phyloP scores from a whole-genome alignment of 352 stramenopile species.

The Detonula confervacea region DNA sequence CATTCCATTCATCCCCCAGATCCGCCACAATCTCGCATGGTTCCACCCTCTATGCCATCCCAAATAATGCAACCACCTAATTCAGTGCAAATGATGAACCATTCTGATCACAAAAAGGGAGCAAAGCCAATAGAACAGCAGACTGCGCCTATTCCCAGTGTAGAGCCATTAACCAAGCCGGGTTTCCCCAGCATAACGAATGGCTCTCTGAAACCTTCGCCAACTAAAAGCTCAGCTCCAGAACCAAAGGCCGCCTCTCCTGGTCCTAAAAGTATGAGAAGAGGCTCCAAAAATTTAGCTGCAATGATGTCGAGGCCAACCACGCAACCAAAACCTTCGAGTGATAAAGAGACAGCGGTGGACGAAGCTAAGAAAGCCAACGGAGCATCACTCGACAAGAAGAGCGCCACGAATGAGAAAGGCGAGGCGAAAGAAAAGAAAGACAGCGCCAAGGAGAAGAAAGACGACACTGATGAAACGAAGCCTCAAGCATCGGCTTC shows the following conservation, averaged over 20 bases:
- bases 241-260: no score
- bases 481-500: background rate
- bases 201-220: background rate
- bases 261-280: conserved; percentile 24
- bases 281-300: conserved; percentile 64
- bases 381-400: background rate
- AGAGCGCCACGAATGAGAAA: background rate
- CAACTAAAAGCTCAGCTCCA: background rate
- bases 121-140: background rate
- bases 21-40: background rate
- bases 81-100: conserved; percentile 13
- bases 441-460: background rate
- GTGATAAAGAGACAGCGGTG: background rate
- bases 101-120: background rate
- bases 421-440: background rate
- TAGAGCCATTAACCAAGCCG: background rate
- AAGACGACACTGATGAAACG: background rate
- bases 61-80: conserved; percentile 2
- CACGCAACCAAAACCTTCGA: background rate
- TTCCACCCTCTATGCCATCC: background rate
- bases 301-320: conserved; percentile 48
- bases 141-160: background rate
- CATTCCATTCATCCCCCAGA: background rate
- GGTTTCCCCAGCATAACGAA: conserved; percentile 11
- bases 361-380: background rate